Base-by-base conservation (phyloP, 306 rosid genomes). In the Abrus precatorius region DNA sequence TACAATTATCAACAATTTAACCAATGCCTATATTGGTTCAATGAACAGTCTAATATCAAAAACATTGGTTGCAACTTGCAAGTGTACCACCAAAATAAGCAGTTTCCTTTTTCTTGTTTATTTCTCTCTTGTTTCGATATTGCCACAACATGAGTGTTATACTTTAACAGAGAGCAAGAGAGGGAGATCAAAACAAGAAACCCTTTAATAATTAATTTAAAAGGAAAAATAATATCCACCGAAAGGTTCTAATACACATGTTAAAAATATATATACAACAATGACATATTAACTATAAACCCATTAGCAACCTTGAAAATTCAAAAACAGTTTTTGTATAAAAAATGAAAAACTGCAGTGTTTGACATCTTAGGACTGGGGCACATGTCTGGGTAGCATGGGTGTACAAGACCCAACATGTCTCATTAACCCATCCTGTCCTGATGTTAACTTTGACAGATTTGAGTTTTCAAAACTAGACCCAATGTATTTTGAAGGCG, bases 31-130 rank as follows among this genome's bases (percentile, higher is more conserved):
- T 20, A 20, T 20, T 0, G 20, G 20, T 20, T 20, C 20, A 20
- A 20, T 20, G 20, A 20, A 20, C 20, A 62, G 13, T 62, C 69
- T 34, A 62, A 34, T 62, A 20, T 62, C 36, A 36, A 62, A 62
- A 8, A 13, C 11, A 62, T 36, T 62, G 27, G 69, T 13, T 62
- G 69, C 11, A 4, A 6, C 0, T 38, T 50, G 20, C 9, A 8
- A 72, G 66, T 56, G 53, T 33, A 64, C 55, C 54, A 60, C 76
- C 77, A 75, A 80, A 66, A 55, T 45, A 54, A 41, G 49, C 5
- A 63, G 48, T 56, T 67, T 47, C 63, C 20, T 32, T 29, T 49
- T 47, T 10, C 62, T 20, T 56, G 45, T 32, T 70, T 40, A 38
- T 47, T 3, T 27, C 73, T 52, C 36, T 38, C 34, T 59, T 27